Conservation (phyloP, 352 stramenopile genomes). For the Globisporangium viniferum region DNA sequence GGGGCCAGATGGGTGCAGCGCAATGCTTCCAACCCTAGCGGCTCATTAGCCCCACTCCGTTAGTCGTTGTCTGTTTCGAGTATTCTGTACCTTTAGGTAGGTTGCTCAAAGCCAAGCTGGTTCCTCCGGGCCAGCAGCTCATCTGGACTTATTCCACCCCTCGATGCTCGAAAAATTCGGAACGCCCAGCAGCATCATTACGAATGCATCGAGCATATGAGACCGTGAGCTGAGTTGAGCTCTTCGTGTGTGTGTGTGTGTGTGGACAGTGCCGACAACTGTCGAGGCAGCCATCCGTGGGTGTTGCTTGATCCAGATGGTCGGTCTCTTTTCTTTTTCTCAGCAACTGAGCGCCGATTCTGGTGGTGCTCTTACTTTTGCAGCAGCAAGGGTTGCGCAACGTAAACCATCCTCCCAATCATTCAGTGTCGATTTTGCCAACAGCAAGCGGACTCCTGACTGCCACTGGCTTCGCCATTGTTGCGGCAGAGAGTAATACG, state of each 20-base stretch:
- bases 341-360: constrained; percentile 7
- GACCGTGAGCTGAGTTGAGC: background rate
- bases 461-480: background rate
- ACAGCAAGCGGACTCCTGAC: background rate
- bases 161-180: too few relatives aligned
- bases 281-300: background rate
- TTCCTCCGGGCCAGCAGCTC: too few relatives aligned
- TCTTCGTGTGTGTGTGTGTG: background rate
- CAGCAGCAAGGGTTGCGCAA: background rate
- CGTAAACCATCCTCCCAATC: background rate
- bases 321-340: constrained; percentile 7
- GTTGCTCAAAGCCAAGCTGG: too few relatives aligned
- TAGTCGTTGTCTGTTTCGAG: background rate
- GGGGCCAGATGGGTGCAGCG: background rate
- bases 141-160: too few relatives aligned
- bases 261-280: background rate
- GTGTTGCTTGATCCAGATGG: background rate
- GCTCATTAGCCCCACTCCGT: background rate
- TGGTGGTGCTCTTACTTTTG: constrained; percentile 2
- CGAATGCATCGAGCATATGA: background rate
- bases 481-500: background rate
- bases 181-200: too few relatives aligned
- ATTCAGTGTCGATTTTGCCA: too few relatives aligned
- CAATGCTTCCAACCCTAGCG: background rate
- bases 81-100: background rate